These are phyloP conservation scores for Aspergillus chevalieri DNA, from an alignment of 2,329 filamentous ascomycete genomes.

Conservation along the genomic window DNA sequence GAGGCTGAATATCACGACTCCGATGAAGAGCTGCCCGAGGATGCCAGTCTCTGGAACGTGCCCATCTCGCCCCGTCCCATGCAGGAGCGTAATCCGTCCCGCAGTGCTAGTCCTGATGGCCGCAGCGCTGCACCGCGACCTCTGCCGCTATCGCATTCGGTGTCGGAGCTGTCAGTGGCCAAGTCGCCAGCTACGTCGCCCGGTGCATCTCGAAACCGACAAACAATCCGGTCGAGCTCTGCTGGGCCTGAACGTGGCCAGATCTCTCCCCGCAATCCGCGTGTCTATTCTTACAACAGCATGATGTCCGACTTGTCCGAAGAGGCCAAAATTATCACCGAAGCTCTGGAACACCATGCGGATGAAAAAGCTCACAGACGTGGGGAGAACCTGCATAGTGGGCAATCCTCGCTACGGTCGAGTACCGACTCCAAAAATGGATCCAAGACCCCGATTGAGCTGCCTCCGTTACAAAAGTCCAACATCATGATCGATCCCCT, in stretches of 20 bases:
- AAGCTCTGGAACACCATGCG: constrained; percentile 54
- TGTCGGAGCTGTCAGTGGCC: constrained; percentile 20
- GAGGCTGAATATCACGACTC: constrained; percentile 48
- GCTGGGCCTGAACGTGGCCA: constrained; percentile 38
- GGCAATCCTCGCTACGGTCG: constrained; percentile 30
- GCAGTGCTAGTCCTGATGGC: constrained; percentile 38
- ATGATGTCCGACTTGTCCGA: constrained; percentile 53
- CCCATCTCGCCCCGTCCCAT: constrained; percentile 43
- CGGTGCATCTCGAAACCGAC: constrained; percentile 25
- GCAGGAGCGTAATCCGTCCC: constrained; percentile 35
- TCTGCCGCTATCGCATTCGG: constrained; percentile 37
- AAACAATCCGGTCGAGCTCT: constrained; percentile 29
- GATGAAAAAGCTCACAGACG: constrained; percentile 42
- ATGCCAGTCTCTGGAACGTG: constrained; percentile 47
- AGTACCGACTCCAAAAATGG: constrained; percentile 33
- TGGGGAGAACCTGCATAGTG: constrained; percentile 44
- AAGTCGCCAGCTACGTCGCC: constrained; percentile 21
- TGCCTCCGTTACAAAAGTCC: constrained; percentile 57
- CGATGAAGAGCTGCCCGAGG: constrained; percentile 46
- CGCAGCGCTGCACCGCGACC: constrained; percentile 35
- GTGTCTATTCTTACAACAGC: constrained; percentile 55
- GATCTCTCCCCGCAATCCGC: constrained; percentile 37
- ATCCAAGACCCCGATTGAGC: constrained; percentile 38
- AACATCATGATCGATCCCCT: constrained; percentile 62
- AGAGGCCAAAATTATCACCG: constrained; percentile 55